Evolutionary conservation across 2,329 filamentous ascomycete genomes (phyloP).

Genomic region (Paecilomyces variotii): DNA sequence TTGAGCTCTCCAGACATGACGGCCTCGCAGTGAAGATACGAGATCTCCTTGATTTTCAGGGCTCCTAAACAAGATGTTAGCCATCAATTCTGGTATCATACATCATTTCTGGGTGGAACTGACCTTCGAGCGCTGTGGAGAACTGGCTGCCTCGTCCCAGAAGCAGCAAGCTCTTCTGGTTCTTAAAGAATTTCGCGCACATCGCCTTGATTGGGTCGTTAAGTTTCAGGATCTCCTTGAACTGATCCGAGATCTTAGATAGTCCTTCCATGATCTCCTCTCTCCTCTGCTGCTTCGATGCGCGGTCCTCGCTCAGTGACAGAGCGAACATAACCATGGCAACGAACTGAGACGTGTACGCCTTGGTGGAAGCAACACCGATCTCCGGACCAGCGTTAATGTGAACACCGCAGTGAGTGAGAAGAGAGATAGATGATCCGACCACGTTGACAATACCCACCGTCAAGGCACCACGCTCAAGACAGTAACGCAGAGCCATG

Average conservation of each 20-base stretch:
- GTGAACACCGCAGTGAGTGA: constrained; percentile 99
- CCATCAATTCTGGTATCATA: neutral
- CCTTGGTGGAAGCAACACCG: constrained; percentile 97
- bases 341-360: constrained; percentile 98
- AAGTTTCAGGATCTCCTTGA: constrained; percentile 83
- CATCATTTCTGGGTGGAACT: constrained; percentile 6
- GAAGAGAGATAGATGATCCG: constrained; percentile 94
- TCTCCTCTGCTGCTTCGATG: constrained; percentile 83
- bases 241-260: constrained; percentile 77
- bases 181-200: constrained; percentile 85
- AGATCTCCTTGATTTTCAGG: constrained; percentile 99
- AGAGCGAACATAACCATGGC: constrained; percentile 99
- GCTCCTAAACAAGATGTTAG: constrained; percentile 48
- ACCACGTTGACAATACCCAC: constrained; percentile 99
- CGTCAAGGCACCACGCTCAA: constrained; percentile 93
- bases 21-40: constrained; percentile 97
- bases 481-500: constrained; percentile 93
- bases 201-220: constrained; percentile 92
- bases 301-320: constrained; percentile 90
- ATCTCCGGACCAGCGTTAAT: constrained; percentile 99
- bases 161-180: constrained; percentile 92
- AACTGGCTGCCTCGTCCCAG: constrained; percentile 94
- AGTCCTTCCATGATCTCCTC: constrained; percentile 96
- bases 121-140: constrained; percentile 86
- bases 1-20: constrained; percentile 99